A percentile compares a stretch with the other conserved stretches of the same genome.
phyloP scores from a whole-genome alignment of 108 stramenopile genomes.

The Nitzschia putrida region DNA sequence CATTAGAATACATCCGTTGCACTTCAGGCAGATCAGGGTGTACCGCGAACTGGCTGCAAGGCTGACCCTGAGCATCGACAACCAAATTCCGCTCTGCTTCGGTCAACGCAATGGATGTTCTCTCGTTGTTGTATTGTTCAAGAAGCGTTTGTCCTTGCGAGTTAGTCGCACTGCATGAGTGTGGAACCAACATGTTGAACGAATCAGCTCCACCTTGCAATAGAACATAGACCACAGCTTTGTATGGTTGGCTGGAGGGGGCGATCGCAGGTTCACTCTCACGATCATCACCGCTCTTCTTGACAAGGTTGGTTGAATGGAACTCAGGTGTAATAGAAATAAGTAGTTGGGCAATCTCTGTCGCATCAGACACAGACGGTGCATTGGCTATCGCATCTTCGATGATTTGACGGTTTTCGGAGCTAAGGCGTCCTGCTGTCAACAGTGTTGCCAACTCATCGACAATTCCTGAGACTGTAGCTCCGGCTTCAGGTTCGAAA shows the following conservation, averaged over 20 bases:
- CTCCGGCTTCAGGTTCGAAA: not conserved
- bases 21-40: slow-evolving; percentile 43
- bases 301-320: slow-evolving; percentile 42
- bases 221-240: slow-evolving; percentile 56
- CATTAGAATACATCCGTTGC: slow-evolving; percentile 54
- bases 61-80: slow-evolving; percentile 41
- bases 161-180: slow-evolving; percentile 13
- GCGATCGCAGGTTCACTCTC: not conserved
- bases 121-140: slow-evolving; percentile 25
- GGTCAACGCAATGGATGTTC: slow-evolving; percentile 13
- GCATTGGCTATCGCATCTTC: slow-evolving; percentile 5
- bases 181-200: slow-evolving; percentile 58
- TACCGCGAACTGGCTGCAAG: slow-evolving; percentile 61
- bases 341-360: slow-evolving; percentile 34
- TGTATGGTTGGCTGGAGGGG: slow-evolving; percentile 39
- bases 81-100: slow-evolving; percentile 11
- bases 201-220: slow-evolving; percentile 56
- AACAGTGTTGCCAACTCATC: slow-evolving; percentile 53
- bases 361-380: not conserved
- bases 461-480: slow-evolving; percentile 15
- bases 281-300: slow-evolving; percentile 19
- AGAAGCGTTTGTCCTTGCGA: not conserved
- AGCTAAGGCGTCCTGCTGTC: slow-evolving; percentile 11
- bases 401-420: slow-evolving; percentile 12
- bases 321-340: slow-evolving; percentile 56